Percentiles rank a stretch among this genome's conserved stretches.
These are phyloP conservation scores for Kurtzmaniella quercitrusa DNA, from an alignment of 1,139 yeast species.

Conservation along the genomic window DNA sequence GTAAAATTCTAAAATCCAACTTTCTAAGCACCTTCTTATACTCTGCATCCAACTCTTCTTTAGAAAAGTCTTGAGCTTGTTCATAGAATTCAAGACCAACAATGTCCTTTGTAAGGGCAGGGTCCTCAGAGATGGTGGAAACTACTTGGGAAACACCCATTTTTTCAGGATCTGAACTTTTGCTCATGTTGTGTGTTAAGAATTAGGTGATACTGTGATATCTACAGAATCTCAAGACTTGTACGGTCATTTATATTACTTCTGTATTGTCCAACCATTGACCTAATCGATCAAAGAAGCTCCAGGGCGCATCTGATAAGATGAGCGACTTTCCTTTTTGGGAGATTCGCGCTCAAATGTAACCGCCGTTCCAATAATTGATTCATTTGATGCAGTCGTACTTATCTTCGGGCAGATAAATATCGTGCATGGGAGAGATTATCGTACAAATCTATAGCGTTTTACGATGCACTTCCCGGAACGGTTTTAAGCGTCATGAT, in stretches of 20 bases:
- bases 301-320: background rate
- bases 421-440: too few relatives aligned
- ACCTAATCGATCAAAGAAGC: background rate
- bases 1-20: slow-evolving; percentile 39
- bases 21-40: slow-evolving; percentile 25
- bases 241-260: background rate
- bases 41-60: slow-evolving; percentile 21
- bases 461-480: too few relatives aligned
- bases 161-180: slow-evolving; percentile 1
- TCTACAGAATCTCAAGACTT: background rate
- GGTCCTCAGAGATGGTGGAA: background rate
- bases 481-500: too few relatives aligned
- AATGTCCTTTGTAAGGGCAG: slow-evolving; percentile 8
- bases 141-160: background rate
- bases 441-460: too few relatives aligned
- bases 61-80: slow-evolving; percentile 22
- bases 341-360: background rate
- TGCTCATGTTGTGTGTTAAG: background rate
- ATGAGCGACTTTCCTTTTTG: background rate
- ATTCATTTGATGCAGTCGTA: background rate
- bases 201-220: background rate
- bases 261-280: background rate
- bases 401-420: background rate
- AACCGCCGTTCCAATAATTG: background rate
- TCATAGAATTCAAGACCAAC: slow-evolving; percentile 27